phyloP scores from a whole-genome alignment of 305 asterid species.

The Solanum chacoense region DNA sequence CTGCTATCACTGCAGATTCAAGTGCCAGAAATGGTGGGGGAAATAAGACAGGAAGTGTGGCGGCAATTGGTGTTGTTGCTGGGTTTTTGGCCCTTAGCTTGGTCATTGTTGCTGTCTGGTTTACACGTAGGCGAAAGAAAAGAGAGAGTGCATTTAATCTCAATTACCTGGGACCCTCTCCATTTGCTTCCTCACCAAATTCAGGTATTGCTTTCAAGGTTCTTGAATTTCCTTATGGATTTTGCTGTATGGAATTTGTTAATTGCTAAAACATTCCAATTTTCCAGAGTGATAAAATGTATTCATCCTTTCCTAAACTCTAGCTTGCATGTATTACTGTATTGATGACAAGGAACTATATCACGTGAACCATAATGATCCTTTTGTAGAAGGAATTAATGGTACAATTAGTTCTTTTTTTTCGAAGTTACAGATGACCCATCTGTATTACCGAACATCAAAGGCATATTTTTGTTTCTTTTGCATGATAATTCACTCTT shows the following conservation, averaged over 20 bases:
- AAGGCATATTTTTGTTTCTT: background rate
- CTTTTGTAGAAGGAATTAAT: background rate
- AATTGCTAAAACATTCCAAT: background rate
- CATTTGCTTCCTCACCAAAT: constrained; percentile 71
- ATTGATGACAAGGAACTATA: background rate
- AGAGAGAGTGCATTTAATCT: constrained; percentile 29
- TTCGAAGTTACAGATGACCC: background rate
- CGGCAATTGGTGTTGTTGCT: constrained; percentile 41
- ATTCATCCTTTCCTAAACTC: background rate
- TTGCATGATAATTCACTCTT: background rate
- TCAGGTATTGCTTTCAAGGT: constrained; percentile 42
- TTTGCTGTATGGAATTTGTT: background rate
- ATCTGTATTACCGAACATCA: background rate
- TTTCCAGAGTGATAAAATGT: background rate
- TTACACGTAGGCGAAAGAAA: constrained; percentile 39
- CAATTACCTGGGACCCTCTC: constrained; percentile 48
- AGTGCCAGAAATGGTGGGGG: constrained; percentile 30
- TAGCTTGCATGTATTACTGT: background rate
- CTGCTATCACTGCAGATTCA: constrained; percentile 29
- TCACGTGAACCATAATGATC: background rate
- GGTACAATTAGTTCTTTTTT: background rate
- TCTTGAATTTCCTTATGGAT: background rate
- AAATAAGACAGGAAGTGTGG: constrained; percentile 30
- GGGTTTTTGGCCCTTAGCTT: constrained; percentile 59
- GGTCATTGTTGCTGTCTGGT: constrained; percentile 55